Base-by-base conservation (phyloP, 2,329 filamentous ascomycete genomes). In the Metarhizium album region DNA sequence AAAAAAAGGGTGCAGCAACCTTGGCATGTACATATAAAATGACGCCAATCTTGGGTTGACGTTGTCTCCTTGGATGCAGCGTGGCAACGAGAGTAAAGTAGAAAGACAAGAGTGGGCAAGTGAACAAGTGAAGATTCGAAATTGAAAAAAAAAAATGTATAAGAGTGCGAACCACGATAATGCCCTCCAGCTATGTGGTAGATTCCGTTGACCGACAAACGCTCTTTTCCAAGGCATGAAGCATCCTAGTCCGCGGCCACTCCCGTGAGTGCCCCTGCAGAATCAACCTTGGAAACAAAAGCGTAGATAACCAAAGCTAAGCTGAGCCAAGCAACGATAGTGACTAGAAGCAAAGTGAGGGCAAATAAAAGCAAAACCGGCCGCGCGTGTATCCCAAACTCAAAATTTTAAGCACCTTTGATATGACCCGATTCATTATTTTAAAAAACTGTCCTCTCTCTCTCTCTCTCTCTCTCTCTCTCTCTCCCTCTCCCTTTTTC, bases 391-490 rank as follows among this genome's bases (percentile, higher is more conserved):
- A 50, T 50, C 22, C 42, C 29, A 9, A 24, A 27, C 6, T 46
- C 45, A 45, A 31, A 13, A 11, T 35, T 51, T 51, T 48, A 45
- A 47, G 47, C 43, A 52, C 51, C 47, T 24, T 29, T 43, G 42
- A 37, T 47, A 29, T 31, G 14, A 49, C 23, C 43, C 51, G 45
- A 47, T 48, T 40, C 42, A 48, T 51, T 47, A 49, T 47, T 47
- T 52, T 47, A n/a, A n/a, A n/a, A n/a, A n/a, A n/a, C n/a, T n/a
- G n/a, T n/a, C n/a, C n/a, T n/a, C n/a, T n/a, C n/a, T n/a, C n/a
- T n/a, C n/a, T n/a, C n/a, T n/a, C n/a, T n/a, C n/a, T n/a, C n/a
- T n/a, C n/a, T n/a, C n/a, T n/a, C n/a, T n/a, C n/a, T n/a, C n/a
- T n/a, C n/a, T n/a, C n/a, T 20, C 23, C 33, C 4, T 24, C 40